Evolutionary conservation across 208 protist species (phyloP).

Genomic region (Trypanosoma lewisi): DNA sequence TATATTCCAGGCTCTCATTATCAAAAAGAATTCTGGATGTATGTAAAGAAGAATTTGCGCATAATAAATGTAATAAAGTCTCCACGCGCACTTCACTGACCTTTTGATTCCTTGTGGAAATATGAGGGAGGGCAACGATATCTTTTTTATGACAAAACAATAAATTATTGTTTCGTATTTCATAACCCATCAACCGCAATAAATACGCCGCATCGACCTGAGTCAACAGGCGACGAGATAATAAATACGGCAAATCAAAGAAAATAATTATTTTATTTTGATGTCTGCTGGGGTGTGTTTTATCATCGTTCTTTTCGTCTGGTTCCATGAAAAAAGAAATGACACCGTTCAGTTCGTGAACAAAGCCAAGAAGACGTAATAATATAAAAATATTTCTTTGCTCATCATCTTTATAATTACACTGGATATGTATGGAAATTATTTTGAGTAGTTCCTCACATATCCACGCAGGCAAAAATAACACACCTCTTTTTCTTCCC

Average conservation of each 20-base stretch:
- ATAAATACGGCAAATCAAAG: slow-evolving; percentile 14
- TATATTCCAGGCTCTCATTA: slow-evolving; percentile 1
- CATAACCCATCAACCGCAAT: slow-evolving; percentile 27
- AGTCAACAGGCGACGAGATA: slow-evolving; percentile 6
- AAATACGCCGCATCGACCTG: slow-evolving; percentile 32
- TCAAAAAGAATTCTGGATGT: slow-evolving; percentile 26
- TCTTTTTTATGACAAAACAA: neutral
- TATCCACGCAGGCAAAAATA: too few relatives aligned
- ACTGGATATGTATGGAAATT: too few relatives aligned
- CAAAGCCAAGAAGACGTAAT: too few relatives aligned
- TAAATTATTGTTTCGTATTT: slow-evolving; percentile 2
- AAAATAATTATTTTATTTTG: slow-evolving; percentile 5
- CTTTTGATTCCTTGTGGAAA: neutral
- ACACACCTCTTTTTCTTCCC: too few relatives aligned
- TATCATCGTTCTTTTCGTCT: too few relatives aligned
- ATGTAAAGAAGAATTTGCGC: slow-evolving; percentile 20
- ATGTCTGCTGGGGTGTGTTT: too few relatives aligned
- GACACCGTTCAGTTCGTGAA: too few relatives aligned
- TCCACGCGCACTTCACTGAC: slow-evolving; percentile 3
- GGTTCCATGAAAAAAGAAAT: too few relatives aligned
- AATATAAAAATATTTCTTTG: too few relatives aligned
- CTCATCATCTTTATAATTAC: too few relatives aligned
- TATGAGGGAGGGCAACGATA: slow-evolving; percentile 1
- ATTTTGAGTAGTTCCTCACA: too few relatives aligned
- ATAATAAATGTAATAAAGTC: slow-evolving; percentile 31